Evolutionary conservation across 345 rosid species (phyloP).

Genomic region (Gossypium mustelinum): DNA sequence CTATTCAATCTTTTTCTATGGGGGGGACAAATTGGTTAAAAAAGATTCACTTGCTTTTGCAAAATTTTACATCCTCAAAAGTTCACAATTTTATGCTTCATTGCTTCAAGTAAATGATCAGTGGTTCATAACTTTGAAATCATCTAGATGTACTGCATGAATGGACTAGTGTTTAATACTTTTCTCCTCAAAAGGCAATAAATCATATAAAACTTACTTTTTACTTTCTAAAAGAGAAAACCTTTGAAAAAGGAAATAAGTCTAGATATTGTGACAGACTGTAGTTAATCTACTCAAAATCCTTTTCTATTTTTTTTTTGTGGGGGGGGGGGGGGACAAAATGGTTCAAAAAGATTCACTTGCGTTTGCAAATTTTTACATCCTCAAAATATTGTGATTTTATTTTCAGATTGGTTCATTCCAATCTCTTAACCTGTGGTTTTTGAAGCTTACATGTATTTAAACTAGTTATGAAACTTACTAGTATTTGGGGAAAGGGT

Average conservation of each 20-base stretch:
- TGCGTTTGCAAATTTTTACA: background rate
- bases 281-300: background rate
- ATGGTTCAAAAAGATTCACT: background rate
- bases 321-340: no score
- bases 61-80: background rate
- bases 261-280: background rate
- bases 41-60: background rate
- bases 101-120: background rate
- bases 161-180: background rate
- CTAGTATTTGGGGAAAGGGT: background rate
- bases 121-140: background rate
- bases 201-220: background rate
- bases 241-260: background rate
- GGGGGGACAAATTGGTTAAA: background rate
- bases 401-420: slow-evolving; percentile 1
- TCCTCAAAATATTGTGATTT: background rate
- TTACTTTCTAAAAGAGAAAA: background rate
- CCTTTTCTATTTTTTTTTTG: background rate
- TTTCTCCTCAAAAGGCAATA: background rate
- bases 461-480: background rate
- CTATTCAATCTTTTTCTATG: background rate
- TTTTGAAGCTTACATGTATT: background rate
- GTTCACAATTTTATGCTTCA: background rate
- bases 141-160: background rate
- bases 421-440: background rate